Conservation (phyloP, 805 yeast genomes). For the Pichia membranifaciens region DNA sequence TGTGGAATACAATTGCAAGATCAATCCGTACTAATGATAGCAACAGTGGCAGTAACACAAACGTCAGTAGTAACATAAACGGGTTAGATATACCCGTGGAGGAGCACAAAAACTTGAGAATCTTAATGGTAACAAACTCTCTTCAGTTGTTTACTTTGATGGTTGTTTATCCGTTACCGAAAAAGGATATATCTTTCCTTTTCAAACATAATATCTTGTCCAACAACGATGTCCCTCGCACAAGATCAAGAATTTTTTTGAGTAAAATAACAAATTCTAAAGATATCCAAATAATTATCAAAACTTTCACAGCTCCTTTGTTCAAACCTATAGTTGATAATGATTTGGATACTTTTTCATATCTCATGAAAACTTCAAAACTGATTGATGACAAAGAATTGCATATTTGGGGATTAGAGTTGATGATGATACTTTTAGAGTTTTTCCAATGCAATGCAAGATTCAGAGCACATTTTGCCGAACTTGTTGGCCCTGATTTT, state of each 20-base stretch:
- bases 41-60: neutral
- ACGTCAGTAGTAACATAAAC: constrained; percentile 29
- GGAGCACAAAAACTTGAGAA: constrained; percentile 36
- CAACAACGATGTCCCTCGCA: constrained; percentile 21
- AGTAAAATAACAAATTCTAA: constrained; percentile 48
- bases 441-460: constrained; percentile 63
- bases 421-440: constrained; percentile 69
- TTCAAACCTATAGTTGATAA: constrained; percentile 35
- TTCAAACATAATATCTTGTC: constrained; percentile 32
- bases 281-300: constrained; percentile 47
- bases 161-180: constrained; percentile 60
- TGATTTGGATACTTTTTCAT: constrained; percentile 19
- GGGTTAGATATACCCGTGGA: constrained; percentile 35
- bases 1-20: constrained; percentile 58
- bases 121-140: constrained; percentile 45
- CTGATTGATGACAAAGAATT: constrained; percentile 17
- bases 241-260: constrained; percentile 45
- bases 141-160: constrained; percentile 58
- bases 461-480: constrained; percentile 42
- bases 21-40: constrained; percentile 33
- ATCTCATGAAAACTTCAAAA: constrained; percentile 22
- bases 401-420: constrained; percentile 48
- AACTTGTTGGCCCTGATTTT: constrained; percentile 44
- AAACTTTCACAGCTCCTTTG: constrained; percentile 43
- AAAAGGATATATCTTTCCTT: constrained; percentile 34